Evolutionary conservation across 169 alveolate genomes (phyloP).

Genomic region (Plasmodium adleri): DNA sequence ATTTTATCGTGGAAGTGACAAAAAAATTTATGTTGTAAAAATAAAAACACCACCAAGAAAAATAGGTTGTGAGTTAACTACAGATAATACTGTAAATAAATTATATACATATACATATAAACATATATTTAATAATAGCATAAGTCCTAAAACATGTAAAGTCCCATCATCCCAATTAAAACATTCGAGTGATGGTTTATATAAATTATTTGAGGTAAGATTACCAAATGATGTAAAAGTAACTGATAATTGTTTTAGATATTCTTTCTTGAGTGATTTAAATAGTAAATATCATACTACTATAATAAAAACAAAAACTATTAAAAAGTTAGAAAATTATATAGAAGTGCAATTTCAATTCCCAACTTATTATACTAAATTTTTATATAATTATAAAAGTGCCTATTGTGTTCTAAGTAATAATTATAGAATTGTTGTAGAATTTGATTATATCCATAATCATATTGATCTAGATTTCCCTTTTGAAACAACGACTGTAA

Average conservation of each 20-base stretch:
- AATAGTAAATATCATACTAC: constrained; percentile 1
- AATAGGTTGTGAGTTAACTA: constrained; percentile 22
- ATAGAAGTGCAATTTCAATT: constrained; percentile 17
- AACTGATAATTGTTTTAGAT: constrained; percentile 6
- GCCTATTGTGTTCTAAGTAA: constrained; percentile 8
- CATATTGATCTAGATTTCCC: constrained; percentile 2
- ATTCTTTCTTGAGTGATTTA: background rate
- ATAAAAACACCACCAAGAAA: constrained; percentile 17
- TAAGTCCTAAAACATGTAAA: constrained; percentile 1
- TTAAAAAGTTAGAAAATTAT: background rate
- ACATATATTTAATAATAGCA: background rate
- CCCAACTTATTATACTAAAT: constrained; percentile 11
- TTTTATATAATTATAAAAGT: constrained; percentile 7
- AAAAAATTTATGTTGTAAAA: constrained; percentile 9
- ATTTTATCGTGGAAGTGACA: constrained; percentile 1
- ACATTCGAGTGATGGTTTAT: constrained; percentile 12
- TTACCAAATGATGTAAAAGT: constrained; percentile 11
- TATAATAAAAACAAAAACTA: background rate
- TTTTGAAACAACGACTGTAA: too few relatives aligned
- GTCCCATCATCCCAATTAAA: constrained; percentile 11
- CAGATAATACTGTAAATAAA: constrained; percentile 4
- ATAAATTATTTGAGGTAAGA: constrained; percentile 13
- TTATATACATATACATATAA: constrained; percentile 11
- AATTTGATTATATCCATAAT: constrained; percentile 19
- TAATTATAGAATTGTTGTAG: background rate